phyloP scores from a whole-genome alignment of 192 early-diverging fungal genomes.

The Mortierella antarctica region DNA sequence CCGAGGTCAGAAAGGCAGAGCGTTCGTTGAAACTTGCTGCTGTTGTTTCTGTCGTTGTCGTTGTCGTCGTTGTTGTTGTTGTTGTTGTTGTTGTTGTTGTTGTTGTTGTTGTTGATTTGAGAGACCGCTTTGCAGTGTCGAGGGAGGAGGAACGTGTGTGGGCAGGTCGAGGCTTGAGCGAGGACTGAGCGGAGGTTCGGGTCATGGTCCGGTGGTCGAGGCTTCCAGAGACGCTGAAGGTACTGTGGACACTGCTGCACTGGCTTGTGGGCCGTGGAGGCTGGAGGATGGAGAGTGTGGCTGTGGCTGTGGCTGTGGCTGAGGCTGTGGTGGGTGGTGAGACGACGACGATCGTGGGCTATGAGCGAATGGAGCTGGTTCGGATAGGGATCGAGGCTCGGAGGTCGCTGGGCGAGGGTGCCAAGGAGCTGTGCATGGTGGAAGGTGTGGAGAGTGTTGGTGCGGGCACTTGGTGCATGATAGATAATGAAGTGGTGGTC shows the following conservation, averaged over 20 bases:
- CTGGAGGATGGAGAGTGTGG: background rate
- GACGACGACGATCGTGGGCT: background rate
- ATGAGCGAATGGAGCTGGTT: constrained; percentile 13
- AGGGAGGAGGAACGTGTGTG: no score
- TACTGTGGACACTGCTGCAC: constrained; percentile 28
- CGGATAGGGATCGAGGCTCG: constrained; percentile 8
- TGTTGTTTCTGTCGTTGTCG: background rate
- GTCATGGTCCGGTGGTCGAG: constrained; percentile 41
- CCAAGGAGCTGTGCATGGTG: background rate
- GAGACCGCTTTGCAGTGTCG: no score
- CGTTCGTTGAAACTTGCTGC: constrained; percentile 13
- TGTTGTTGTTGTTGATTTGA: background rate
- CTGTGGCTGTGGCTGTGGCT: no score
- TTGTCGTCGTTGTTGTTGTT: background rate
- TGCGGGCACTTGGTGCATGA: background rate
- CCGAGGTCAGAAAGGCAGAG: constrained; percentile 32
- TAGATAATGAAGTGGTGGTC: background rate
- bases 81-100: background rate
- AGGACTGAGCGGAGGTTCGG: background rate
- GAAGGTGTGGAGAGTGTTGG: background rate
- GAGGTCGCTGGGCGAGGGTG: constrained; percentile 11
- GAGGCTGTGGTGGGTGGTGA: background rate
- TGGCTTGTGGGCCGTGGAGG: constrained; percentile 1
- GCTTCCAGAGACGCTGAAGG: constrained; percentile 4
- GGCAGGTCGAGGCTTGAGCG: no score